Conservation (phyloP, 768 basidiomycete species). For the Leccinum pellstonianum region DNA sequence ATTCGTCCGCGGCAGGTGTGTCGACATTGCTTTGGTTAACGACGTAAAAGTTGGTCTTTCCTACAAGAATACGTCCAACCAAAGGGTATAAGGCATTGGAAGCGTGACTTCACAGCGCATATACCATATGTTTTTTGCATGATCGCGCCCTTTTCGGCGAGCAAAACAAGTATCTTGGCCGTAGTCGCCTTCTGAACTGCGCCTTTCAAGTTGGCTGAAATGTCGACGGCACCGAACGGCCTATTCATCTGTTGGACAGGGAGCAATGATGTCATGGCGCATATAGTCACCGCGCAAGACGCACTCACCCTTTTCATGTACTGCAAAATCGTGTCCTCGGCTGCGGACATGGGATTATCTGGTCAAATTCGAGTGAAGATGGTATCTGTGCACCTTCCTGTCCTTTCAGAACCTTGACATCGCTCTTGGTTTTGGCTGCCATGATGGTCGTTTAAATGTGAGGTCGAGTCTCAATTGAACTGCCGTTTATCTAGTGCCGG, state of each 20-base stretch:
- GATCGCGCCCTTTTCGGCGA: constrained; percentile 84
- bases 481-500: background rate
- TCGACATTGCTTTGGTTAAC: constrained; percentile 75
- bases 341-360: constrained; percentile 32
- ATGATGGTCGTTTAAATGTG: constrained; percentile 22
- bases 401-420: constrained; percentile 67
- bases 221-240: constrained; percentile 91
- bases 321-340: constrained; percentile 72
- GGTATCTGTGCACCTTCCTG: constrained; percentile 52
- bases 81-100: background rate
- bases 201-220: constrained; percentile 88
- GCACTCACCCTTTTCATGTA: constrained; percentile 68
- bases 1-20: constrained; percentile 58
- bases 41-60: constrained; percentile 86
- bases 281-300: constrained; percentile 6
- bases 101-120: constrained; percentile 1
- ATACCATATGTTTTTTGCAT: constrained; percentile 83
- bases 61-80: constrained; percentile 35
- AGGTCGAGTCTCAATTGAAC: background rate
- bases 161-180: constrained; percentile 76
- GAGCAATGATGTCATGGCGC: background rate
- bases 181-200: constrained; percentile 80
- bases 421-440: constrained; percentile 52
- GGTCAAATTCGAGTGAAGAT: background rate
- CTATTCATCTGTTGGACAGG: constrained; percentile 72